Conservation (phyloP, 345 rosid species). For the Bruguiera gymnorhiza region DNA sequence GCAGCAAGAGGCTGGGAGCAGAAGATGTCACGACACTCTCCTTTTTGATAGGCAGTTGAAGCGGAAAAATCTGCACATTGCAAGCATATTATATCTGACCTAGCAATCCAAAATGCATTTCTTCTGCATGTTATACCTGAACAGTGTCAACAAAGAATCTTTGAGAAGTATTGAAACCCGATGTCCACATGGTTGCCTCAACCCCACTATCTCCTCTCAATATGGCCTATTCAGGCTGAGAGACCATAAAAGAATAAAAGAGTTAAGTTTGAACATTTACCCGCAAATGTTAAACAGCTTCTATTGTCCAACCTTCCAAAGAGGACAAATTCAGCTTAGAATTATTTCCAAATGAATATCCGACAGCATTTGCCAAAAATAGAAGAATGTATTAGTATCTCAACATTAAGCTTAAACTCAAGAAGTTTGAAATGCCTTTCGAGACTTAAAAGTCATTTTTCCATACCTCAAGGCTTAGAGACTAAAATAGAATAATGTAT, state of each 20-base stretch:
- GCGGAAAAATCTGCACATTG: conserved; percentile 69
- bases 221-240: conserved; percentile 53
- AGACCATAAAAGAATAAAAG: background rate
- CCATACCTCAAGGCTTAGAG: background rate
- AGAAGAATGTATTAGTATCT: background rate
- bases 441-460: background rate
- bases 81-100: conserved; percentile 30
- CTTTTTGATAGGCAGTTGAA: conserved; percentile 88
- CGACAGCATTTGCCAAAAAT: background rate
- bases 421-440: background rate
- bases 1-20: conserved; percentile 47
- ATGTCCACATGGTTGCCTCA: conserved; percentile 84
- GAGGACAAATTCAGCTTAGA: background rate
- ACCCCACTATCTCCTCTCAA: conserved; percentile 92
- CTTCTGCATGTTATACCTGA: conserved; percentile 51
- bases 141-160: conserved; percentile 73
- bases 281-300: background rate
- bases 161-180: conserved; percentile 75
- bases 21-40: conserved; percentile 64
- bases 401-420: background rate
- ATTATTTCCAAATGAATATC: too few species aligned
- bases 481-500: background rate
- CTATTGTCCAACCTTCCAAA: background rate
- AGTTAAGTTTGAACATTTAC: background rate
- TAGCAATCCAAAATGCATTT: conserved; percentile 9